Percentiles rank a stretch among this genome's conserved stretches.
Conservation (phyloP, 306 rosid genomes). For the Vigna angularis region DNA sequence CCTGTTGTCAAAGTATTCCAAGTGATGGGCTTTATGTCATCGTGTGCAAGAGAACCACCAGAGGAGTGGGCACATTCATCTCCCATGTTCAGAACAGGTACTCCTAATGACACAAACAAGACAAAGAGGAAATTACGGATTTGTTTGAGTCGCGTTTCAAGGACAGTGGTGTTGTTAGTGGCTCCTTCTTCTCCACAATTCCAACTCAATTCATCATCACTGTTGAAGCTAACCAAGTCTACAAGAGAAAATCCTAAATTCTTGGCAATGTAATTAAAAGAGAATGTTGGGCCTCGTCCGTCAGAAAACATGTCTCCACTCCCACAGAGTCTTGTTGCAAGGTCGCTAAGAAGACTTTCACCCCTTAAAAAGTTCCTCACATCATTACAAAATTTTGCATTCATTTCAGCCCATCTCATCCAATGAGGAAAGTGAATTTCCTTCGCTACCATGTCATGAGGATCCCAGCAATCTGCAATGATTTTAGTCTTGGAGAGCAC, state of each 20-base stretch:
- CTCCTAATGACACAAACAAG: constrained; percentile 82
- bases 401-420: constrained; percentile 97
- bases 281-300: constrained; percentile 87
- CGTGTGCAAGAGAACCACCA: constrained; percentile 68
- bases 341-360: constrained; percentile 70
- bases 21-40: constrained; percentile 60
- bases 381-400: constrained; percentile 66
- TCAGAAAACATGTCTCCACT: constrained; percentile 78
- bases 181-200: constrained; percentile 98
- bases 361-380: constrained; percentile 81
- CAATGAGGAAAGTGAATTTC: constrained; percentile 85
- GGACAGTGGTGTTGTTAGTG: constrained; percentile 60
- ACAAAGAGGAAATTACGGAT: constrained; percentile 78
- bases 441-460: constrained; percentile 54
- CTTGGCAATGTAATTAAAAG: constrained; percentile 72
- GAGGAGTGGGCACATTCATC: constrained; percentile 88
- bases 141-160: constrained; percentile 82
- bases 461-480: constrained; percentile 87
- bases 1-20: constrained; percentile 73
- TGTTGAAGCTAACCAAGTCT: constrained; percentile 89
- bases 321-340: constrained; percentile 95
- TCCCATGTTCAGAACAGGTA: constrained; percentile 95
- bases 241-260: constrained; percentile 79
- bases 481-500: constrained; percentile 75
- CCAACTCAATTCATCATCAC: constrained; percentile 76